phyloP scores from a whole-genome alignment of 495 filamentous ascomycete genomes.

The Chaetomium cochliodes region DNA sequence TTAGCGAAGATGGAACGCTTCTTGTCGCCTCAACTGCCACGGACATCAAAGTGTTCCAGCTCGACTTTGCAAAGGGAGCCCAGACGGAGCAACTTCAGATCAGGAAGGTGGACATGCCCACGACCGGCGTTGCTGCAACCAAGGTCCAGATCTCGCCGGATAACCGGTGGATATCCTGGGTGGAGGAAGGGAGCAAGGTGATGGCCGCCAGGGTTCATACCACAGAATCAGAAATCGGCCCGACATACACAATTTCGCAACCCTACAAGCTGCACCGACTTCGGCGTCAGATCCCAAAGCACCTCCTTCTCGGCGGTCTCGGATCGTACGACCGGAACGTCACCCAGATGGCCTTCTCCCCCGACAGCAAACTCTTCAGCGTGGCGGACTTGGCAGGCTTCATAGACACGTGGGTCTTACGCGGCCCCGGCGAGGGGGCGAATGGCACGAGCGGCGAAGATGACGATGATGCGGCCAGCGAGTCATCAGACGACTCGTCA shows the following conservation, averaged over 20 bases:
- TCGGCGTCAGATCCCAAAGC: constrained; percentile 54
- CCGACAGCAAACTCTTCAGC: constrained; percentile 74
- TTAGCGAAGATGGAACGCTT: constrained; percentile 70
- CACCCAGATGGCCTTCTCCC: constrained; percentile 72
- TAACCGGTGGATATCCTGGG: constrained; percentile 72
- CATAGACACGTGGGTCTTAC: constrained; percentile 80
- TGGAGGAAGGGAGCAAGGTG: constrained; percentile 78
- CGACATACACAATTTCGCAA: constrained; percentile 47
- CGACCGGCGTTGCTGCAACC: constrained; percentile 59
- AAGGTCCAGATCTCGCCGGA: constrained; percentile 69
- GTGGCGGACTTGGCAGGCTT: constrained; percentile 79
- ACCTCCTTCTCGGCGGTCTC: constrained; percentile 62
- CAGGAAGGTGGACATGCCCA: constrained; percentile 32
- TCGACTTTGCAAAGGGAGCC: constrained; percentile 46
- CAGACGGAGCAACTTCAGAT: constrained; percentile 44
- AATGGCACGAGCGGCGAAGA: constrained; percentile 30
- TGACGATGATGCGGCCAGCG: constrained; percentile 32
- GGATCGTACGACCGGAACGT: constrained; percentile 78
- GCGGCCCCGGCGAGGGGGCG: constrained; percentile 44
- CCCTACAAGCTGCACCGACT: constrained; percentile 58
- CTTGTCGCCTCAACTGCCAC: constrained; percentile 74
- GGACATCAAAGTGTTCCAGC: constrained; percentile 75
- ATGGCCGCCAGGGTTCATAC: constrained; percentile 61
- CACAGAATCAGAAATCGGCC: constrained; percentile 40
- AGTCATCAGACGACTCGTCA: constrained; percentile 34